These are phyloP conservation scores for Mucor plumbeus DNA, from an alignment of 371 early-diverging fungal species.

Conservation along the genomic window DNA sequence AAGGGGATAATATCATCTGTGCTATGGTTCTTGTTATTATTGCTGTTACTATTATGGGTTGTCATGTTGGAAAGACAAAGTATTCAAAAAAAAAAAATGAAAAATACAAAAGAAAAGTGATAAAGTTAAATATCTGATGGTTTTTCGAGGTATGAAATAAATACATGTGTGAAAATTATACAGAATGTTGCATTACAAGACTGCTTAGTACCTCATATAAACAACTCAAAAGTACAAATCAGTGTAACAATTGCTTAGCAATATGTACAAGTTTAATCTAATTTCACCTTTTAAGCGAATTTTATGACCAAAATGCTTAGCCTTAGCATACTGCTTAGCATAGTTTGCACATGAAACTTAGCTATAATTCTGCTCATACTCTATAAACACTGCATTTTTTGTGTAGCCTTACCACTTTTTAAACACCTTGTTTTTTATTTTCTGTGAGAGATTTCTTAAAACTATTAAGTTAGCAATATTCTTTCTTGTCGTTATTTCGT, in stretches of 20 bases:
- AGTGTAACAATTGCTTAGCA: slow-evolving; percentile 6
- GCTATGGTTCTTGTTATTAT: neutral
- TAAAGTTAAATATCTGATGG: neutral
- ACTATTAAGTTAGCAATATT: neutral
- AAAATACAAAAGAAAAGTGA: neutral
- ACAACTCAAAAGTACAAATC: neutral
- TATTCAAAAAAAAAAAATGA: neutral
- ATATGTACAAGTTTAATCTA: neutral
- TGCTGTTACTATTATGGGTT: neutral
- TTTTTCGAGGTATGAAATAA: neutral
- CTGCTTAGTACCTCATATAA: neutral
- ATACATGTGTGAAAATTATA: slow-evolving; percentile 5
- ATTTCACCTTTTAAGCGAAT: neutral
- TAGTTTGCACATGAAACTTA: neutral
- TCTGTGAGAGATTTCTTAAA: slow-evolving; percentile 4
- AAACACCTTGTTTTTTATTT: neutral
- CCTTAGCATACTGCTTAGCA: slow-evolving; percentile 9
- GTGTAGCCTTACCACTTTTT: neutral
- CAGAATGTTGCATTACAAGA: slow-evolving; percentile 6
- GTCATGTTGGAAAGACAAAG: slow-evolving; percentile 4
- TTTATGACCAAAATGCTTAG: neutral
- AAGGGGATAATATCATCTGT: slow-evolving; percentile 12
- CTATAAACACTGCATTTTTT: slow-evolving; percentile 1
- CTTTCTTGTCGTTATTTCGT: neutral
- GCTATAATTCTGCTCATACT: neutral